Base-by-base conservation (phyloP, 208 protist genomes). In the Leishmania turanica region DNA sequence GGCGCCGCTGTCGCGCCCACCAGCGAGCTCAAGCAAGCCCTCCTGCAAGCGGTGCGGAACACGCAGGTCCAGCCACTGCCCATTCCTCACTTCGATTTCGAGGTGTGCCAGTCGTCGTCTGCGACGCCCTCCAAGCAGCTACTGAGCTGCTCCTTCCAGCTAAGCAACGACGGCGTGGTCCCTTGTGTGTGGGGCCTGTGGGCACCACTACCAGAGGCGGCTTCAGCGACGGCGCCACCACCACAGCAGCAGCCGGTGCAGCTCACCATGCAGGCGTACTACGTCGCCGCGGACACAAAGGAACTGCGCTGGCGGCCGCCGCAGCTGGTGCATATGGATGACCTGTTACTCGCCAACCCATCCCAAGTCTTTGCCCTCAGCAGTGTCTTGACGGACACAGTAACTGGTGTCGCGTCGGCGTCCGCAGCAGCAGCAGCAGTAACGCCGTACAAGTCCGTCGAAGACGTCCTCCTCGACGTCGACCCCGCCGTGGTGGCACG, bases 111-210 rank as follows among this genome's bases (percentile, higher is more conserved):
- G 37, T 53, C 75, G 58, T 54, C 56, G 58, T 70, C 58, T 54
- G 49, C n/a, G 64, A 51, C 56, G 64, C 79, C 66, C 73, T 65
- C 82, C 47, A 85, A 85, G 87, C 75, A 72, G 54, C 79, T 90
- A 31, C 71, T 88, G 54, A 84, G 78, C 70, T 83, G 76, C 53
- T 79, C 83, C 42, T 90, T 90, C 37, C 84, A 90, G 68, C 84
- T 88, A 8, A 88, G 84, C 78, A 90, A 90, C 84, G 87, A 90
- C 58, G 84, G 81, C 19, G 78, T 84, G 27, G 75, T 82, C 60
- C 84, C 84, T 71, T 90, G 87, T 78, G 84, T 88, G 77, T 90
- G 87, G 87, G 62, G 76, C 51, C 49, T 90, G 65, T 90, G 87
- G 87, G 78, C 86, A 15, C 79, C 81, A 17, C 78, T 75, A n/a